A percentile compares a stretch with the other conserved stretches of the same genome.
phyloP scores from a whole-genome alignment of 208 protist genomes.

The Trypanosoma melophagium region DNA sequence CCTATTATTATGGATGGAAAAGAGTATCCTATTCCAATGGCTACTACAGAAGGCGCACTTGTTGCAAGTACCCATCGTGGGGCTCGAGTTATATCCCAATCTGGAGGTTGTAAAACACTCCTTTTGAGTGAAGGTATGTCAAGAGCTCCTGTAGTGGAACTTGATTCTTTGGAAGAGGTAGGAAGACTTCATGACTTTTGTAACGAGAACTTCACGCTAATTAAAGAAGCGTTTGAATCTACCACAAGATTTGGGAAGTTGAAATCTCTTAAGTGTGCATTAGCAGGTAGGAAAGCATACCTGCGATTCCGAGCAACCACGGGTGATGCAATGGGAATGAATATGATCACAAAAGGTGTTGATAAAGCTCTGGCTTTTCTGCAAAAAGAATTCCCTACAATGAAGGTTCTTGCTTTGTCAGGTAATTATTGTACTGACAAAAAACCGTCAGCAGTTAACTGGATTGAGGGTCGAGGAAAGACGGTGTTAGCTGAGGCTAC shows the following conservation, averaged over 20 bases:
- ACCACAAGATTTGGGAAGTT: constrained; percentile 95
- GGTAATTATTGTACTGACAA: constrained; percentile 99
- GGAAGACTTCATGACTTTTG: constrained; percentile 90
- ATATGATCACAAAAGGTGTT: constrained; percentile 99
- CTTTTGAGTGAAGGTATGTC: constrained; percentile 97
- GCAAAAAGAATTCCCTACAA: constrained; percentile 89
- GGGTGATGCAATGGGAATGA: constrained; percentile 99
- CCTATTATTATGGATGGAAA: constrained; percentile 94
- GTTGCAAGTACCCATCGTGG: constrained; percentile 96
- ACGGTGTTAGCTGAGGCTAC: constrained; percentile 94
- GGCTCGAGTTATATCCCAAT: constrained; percentile 91
- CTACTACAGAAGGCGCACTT: constrained; percentile 98
- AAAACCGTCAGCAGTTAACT: constrained; percentile 98
- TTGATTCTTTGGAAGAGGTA: constrained; percentile 75
- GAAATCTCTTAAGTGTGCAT: constrained; percentile 74
- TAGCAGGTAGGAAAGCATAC: constrained; percentile 92
- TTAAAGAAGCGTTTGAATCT: constrained; percentile 91
- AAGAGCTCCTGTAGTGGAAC: constrained; percentile 93
- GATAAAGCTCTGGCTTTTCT: constrained; percentile 90
- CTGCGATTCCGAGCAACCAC: constrained; percentile 94
- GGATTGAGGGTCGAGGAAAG: constrained; percentile 97
- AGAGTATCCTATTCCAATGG: constrained; percentile 93
- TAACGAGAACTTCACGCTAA: constrained; percentile 78
- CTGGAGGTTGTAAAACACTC: constrained; percentile 88
- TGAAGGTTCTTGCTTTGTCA: constrained; percentile 91